Conservation (phyloP, 2,329 filamentous ascomycete species). For the Colletotrichum spinosum region DNA sequence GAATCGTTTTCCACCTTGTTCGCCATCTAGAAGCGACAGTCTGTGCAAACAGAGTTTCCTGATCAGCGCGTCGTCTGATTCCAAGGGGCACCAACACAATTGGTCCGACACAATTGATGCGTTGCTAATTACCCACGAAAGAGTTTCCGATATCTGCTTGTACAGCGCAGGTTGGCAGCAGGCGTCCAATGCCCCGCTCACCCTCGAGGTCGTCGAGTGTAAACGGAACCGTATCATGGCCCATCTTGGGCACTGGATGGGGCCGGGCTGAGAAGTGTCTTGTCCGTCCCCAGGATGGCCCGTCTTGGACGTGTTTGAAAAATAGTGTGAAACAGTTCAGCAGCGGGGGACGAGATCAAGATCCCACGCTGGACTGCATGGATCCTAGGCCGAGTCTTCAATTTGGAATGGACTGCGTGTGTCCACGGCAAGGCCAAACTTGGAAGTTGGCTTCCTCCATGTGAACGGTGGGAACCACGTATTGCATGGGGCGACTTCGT, state of each 20-base stretch:
- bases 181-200: conserved; percentile 19
- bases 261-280: conserved; percentile 6
- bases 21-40: conserved; percentile 6
- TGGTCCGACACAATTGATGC: conserved; percentile 22
- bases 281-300: conserved; percentile 14
- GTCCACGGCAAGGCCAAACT: conserved; percentile 17
- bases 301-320: conserved; percentile 34
- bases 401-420: conserved; percentile 31
- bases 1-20: neutral
- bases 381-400: conserved; percentile 12
- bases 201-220: conserved; percentile 4
- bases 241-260: conserved; percentile 10
- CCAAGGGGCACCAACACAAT: conserved; percentile 10
- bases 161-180: too few relatives aligned
- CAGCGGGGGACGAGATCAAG: conserved; percentile 32
- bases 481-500: too few relatives aligned
- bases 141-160: too few relatives aligned
- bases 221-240: conserved; percentile 15
- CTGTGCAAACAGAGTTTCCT: conserved; percentile 25
- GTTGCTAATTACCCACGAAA: neutral
- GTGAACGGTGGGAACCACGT: too few relatives aligned
- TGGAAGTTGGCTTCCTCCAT: conserved; percentile 1
- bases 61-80: conserved; percentile 36
- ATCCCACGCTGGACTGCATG: conserved; percentile 29
- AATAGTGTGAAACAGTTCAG: conserved; percentile 31